Base-by-base conservation (phyloP, 2,329 filamentous ascomycete genomes). In the Albophoma yamanashiensis region DNA sequence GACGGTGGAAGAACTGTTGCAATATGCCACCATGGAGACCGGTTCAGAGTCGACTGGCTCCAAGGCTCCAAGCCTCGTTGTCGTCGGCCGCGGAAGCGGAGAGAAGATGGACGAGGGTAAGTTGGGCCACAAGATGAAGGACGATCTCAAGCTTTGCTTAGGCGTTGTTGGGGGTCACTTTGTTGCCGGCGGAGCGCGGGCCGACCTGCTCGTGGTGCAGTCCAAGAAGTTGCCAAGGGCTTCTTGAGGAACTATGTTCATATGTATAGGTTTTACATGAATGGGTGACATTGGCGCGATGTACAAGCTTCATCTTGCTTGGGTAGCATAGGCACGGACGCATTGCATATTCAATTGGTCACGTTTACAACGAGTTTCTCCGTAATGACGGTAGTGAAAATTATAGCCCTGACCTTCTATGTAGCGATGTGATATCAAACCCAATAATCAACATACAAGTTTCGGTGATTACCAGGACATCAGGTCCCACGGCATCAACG, bases 171-270 rank as follows among this genome's bases (percentile, higher is more conserved):
- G 65, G 2, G 57, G 63, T 11, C 62, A 63, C 34, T 63, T 69
- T 36, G 61, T 68, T 17, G 65, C 66, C 9, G 65, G 61, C 11
- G 64, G 65, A 22, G 62, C 66, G 15, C 60, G 60, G 22, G 64
- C 67, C 0, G 68, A 70, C 50, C 17, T 70, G 58, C 60, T 70
- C 57, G 67, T 70, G 27, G 67, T 70, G 17, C 67, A 69, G 59
- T 62, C 66, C 55, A 83, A 66, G 64, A 50, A 38, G 25, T 2
- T 17, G 2, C 39, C 31, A 8, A 40, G 60, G 27, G 31, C 27
- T 31, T 47, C 36, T 34, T 60, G 45, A 45, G 15, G 43, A 34
- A 45, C 38, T 3, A 20, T 58, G n/a, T 27, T 55, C 27, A 31
- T 47, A 34, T 25, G 17, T 53, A 11, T n/a, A 36, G 34, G 1